These are phyloP conservation scores for Dianthus caryophyllus DNA, from an alignment of 148 eudicot species.

Conservation along the genomic window DNA sequence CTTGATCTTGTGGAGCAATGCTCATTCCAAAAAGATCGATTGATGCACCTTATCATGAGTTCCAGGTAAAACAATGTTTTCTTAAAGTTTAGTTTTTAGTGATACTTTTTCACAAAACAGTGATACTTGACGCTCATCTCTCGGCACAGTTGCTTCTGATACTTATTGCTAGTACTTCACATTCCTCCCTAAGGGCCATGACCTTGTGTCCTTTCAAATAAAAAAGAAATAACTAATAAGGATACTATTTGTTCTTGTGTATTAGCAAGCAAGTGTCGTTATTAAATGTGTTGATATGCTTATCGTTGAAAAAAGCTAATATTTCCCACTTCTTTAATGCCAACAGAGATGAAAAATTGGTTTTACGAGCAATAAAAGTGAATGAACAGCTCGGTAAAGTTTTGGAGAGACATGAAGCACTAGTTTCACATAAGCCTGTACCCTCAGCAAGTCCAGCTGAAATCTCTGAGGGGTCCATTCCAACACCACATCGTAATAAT, in stretches of 20 bases:
- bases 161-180: neutral
- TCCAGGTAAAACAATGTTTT: slow-evolving; percentile 53
- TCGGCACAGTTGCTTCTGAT: no score
- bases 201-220: no score
- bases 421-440: slow-evolving; percentile 29
- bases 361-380: slow-evolving; percentile 74
- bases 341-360: slow-evolving; percentile 66
- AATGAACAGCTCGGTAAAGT: slow-evolving; percentile 76
- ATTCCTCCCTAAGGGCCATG: no score
- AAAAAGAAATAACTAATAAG: no score
- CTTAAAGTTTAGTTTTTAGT: neutral
- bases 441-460: slow-evolving; percentile 19
- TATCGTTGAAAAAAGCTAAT: neutral
- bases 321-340: neutral
- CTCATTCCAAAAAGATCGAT: slow-evolving; percentile 89
- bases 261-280: neutral
- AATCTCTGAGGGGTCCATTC: slow-evolving; percentile 34
- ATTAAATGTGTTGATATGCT: neutral
- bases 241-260: no score
- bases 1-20: slow-evolving; percentile 99
- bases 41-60: slow-evolving; percentile 88
- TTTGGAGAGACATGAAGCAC: slow-evolving; percentile 64
- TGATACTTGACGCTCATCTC: no score
- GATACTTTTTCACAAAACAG: no score
- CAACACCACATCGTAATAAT: slow-evolving; percentile 25